phyloP scores from a whole-genome alignment of 1,284 basidiomycete genomes.

The Neotropicomus parvogracilis region DNA sequence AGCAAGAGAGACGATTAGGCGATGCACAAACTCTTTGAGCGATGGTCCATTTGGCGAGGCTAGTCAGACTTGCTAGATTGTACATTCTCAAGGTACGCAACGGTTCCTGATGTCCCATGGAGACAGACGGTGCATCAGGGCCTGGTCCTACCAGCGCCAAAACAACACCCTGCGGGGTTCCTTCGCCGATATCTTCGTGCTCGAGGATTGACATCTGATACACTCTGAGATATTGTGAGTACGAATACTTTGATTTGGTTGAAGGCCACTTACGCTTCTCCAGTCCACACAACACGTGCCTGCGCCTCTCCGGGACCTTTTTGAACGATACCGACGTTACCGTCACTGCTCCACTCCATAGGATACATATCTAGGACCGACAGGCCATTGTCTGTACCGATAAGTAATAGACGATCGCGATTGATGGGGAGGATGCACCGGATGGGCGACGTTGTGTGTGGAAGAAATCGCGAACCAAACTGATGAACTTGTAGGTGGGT shows the following conservation, averaged over 20 bases:
- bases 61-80: slow-evolving; percentile 67
- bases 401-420: slow-evolving; percentile 58
- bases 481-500: slow-evolving; percentile 65
- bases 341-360: slow-evolving; percentile 48
- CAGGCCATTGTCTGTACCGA: slow-evolving; percentile 73
- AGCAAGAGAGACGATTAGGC: neutral
- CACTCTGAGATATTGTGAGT: slow-evolving; percentile 44
- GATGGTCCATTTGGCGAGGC: slow-evolving; percentile 68
- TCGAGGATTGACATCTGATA: slow-evolving; percentile 74
- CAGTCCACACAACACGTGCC: slow-evolving; percentile 63
- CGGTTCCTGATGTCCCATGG: slow-evolving; percentile 49
- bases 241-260: neutral
- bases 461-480: slow-evolving; percentile 78
- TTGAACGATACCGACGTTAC: slow-evolving; percentile 37
- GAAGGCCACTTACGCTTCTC: slow-evolving; percentile 57
- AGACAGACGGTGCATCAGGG: slow-evolving; percentile 40
- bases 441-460: slow-evolving; percentile 70
- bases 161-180: slow-evolving; percentile 67
- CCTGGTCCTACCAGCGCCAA: slow-evolving; percentile 67
- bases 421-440: slow-evolving; percentile 67
- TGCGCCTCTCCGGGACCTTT: slow-evolving; percentile 69
- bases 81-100: slow-evolving; percentile 70
- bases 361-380: slow-evolving; percentile 78
- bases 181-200: slow-evolving; percentile 55
- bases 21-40: slow-evolving; percentile 52